phyloP scores from a whole-genome alignment of 345 rosid genomes.

The Moringa oleifera region DNA sequence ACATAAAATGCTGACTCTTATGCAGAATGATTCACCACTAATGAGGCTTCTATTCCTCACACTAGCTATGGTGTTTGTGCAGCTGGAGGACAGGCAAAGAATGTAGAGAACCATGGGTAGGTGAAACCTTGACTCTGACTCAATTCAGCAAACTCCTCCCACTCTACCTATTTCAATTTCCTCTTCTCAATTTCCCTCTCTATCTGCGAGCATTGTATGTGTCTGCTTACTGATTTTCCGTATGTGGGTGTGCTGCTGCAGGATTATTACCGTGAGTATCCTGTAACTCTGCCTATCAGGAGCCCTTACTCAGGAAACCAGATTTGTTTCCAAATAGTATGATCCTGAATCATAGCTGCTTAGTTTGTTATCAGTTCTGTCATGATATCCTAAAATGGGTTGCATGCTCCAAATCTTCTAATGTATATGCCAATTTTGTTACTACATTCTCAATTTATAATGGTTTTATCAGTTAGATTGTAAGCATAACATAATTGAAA shows the following conservation, averaged over 20 bases:
- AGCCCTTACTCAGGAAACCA: constrained; percentile 79
- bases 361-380: too few relatives aligned
- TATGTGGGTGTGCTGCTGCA: constrained; percentile 23
- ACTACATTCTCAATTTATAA: too few relatives aligned
- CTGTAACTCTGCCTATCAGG: constrained; percentile 70
- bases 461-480: too few relatives aligned
- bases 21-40: too few relatives aligned
- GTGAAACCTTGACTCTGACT: constrained; percentile 18
- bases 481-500: too few relatives aligned
- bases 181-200: not conserved
- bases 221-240: too few relatives aligned
- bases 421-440: too few relatives aligned
- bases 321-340: constrained; percentile 29
- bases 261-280: constrained; percentile 81
- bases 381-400: too few relatives aligned
- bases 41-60: too few relatives aligned
- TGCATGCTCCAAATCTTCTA: too few relatives aligned
- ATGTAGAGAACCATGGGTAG: constrained; percentile 88
- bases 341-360: too few relatives aligned
- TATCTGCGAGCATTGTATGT: not conserved
- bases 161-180: not conserved
- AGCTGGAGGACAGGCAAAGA: constrained; percentile 48
- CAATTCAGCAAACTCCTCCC: not conserved
- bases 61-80: constrained; percentile 14
- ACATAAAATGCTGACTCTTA: too few relatives aligned